These are phyloP conservation scores for Adansonia grandidieri DNA, from an alignment of 441 rosid genomes.

Conservation along the genomic window DNA sequence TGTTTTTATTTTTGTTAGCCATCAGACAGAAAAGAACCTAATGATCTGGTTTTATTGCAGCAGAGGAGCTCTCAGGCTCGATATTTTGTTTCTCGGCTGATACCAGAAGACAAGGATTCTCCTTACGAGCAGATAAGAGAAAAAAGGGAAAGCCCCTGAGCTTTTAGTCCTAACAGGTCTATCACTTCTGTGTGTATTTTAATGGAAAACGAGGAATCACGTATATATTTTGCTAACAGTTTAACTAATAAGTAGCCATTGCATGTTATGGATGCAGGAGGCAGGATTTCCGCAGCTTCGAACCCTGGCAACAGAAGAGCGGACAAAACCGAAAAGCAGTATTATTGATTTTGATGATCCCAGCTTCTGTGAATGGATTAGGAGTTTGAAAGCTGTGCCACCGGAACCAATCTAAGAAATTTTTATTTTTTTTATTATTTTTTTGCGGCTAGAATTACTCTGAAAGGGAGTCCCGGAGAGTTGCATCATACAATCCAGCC, in stretches of 20 bases:
- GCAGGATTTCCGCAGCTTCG: conserved; percentile 90
- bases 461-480: conserved; percentile 25
- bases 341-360: conserved; percentile 88
- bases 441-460: conserved; percentile 24
- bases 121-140: conserved; percentile 91
- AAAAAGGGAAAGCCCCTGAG: not conserved
- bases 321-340: conserved; percentile 78
- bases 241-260: not conserved
- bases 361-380: conserved; percentile 94
- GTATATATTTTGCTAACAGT: not conserved
- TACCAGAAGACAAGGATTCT: conserved; percentile 97
- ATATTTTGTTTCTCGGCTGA: conserved; percentile 84
- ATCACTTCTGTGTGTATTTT: conserved; percentile 14
- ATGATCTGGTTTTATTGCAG: conserved; percentile 46
- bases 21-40: conserved; percentile 19
- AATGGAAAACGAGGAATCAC: not conserved
- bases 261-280: conserved; percentile 56
- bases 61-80: conserved; percentile 97
- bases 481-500: conserved; percentile 7
- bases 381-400: conserved; percentile 74
- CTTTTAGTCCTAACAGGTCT: not conserved
- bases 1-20: conserved; percentile 14
- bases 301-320: conserved; percentile 65
- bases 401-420: conserved; percentile 73
- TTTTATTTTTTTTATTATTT: not conserved